Percentiles rank a stretch among this genome's conserved stretches.
These are phyloP conservation scores for Xylariaceae sp. DNA, from an alignment of 2,329 filamentous ascomycete genomes.

Conservation along the genomic window DNA sequence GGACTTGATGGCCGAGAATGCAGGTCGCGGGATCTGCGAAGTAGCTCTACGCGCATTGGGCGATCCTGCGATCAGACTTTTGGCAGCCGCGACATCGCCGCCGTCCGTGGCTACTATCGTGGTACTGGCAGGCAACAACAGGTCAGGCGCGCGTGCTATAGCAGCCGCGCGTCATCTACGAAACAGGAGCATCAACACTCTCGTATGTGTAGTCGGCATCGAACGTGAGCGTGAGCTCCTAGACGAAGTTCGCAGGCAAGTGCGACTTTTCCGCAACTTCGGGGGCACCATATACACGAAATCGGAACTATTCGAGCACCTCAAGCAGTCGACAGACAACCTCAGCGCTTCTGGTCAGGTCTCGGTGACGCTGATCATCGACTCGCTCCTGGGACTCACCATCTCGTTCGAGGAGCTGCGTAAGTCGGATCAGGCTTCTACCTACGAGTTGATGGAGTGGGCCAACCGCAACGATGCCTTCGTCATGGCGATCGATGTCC, in stretches of 20 bases:
- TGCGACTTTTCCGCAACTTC: constrained; percentile 78
- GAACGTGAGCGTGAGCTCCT: constrained; percentile 79
- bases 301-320: constrained; percentile 56
- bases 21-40: constrained; percentile 83
- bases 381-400: constrained; percentile 82
- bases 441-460: constrained; percentile 90
- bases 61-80: constrained; percentile 57
- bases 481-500: constrained; percentile 84
- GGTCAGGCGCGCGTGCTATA: constrained; percentile 78
- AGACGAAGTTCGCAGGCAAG: constrained; percentile 74
- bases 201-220: constrained; percentile 79
- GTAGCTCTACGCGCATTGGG: constrained; percentile 68
- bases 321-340: constrained; percentile 43
- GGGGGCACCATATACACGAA: constrained; percentile 69
- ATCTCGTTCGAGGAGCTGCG: constrained; percentile 85
- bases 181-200: constrained; percentile 75
- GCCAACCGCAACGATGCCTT: constrained; percentile 81
- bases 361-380: constrained; percentile 48
- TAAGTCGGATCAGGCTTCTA: constrained; percentile 74
- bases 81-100: constrained; percentile 33
- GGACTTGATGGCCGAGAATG: constrained; percentile 88
- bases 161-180: constrained; percentile 83
- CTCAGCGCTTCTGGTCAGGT: constrained; percentile 26
- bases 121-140: constrained; percentile 93
- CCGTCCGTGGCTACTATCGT: constrained; percentile 48